Base-by-base conservation (phyloP, 2,329 filamentous ascomycete genomes). In the Aspergillus intermedius region DNA sequence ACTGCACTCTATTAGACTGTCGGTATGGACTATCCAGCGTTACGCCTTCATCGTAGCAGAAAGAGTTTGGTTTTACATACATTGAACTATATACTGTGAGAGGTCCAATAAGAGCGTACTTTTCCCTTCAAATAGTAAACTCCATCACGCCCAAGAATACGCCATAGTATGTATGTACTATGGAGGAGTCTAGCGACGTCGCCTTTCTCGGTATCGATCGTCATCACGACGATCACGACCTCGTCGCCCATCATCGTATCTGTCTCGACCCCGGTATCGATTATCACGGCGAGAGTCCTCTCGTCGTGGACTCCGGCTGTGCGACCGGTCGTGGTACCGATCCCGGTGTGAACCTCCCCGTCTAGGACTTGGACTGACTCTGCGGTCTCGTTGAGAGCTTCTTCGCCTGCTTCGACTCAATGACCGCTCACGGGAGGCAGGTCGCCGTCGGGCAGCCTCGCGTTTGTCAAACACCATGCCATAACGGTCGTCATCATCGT, bases 381-480 rank as follows among this genome's bases (percentile, higher is more conserved):
- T 50, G 63, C 61, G 66, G 64, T 60, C 59, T 12, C 54, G 61
- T 48, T 60, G 55, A 28, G 59, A 54, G 42, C 52, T 51, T 39
- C 60, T 57, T 60, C 71, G 75, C 45, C 74, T 76, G 51, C 72
- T 79, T 51, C 69, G 72, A 58, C 71, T 75, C 22, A 69, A 65
- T 47, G 63, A 64, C 48, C 60, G 55, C 46, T 58, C 54, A 25
- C 54, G 54, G 48, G 51, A 55, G 46, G 51, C 23, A 45, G 44
- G 47, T 44, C 50, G 46, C 28, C 50, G 41, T 19, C 58, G 51
- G 44, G 56, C 61, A 28, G 55, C 61, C 47, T 40, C 34, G 5
- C 34, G 34, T 17, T 86, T 83, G 51, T 88, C 86, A 64, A 94
- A 88, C 0, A 95, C 83, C 82, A 94, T 90, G 47, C 81, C 79